A percentile compares a stretch with the other conserved stretches of the same genome.
phyloP scores from a whole-genome alignment of 1,284 basidiomycete species.

The Microbotryomycetes sp. region DNA sequence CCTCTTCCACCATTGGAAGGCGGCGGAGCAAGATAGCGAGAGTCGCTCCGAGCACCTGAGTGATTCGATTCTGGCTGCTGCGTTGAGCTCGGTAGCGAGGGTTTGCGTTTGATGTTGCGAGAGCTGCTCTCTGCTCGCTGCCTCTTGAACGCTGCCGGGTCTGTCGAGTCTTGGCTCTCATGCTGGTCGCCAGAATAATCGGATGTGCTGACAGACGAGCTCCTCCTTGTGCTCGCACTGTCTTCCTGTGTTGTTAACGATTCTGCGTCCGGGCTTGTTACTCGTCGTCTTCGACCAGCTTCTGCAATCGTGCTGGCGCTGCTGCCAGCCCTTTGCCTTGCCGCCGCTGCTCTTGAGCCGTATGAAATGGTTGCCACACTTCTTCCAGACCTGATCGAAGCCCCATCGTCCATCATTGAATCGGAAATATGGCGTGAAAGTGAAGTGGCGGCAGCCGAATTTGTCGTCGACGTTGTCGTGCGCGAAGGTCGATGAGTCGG shows the following conservation, averaged over 20 bases:
- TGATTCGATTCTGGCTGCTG: background rate
- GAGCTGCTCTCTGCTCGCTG: background rate
- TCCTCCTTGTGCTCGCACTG: no score
- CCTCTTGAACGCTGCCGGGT: background rate
- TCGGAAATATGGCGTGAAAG: background rate
- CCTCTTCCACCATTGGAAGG: no score
- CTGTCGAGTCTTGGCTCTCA: background rate
- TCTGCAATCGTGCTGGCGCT: background rate
- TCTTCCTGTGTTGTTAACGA: background rate
- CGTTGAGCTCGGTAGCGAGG: background rate
- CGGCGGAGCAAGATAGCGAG: background rate
- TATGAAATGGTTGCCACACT: background rate
- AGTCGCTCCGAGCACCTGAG: background rate
- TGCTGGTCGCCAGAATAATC: background rate
- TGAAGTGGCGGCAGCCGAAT: background rate
- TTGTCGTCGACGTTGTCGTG: background rate
- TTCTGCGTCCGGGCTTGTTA: no score
- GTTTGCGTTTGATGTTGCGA: background rate
- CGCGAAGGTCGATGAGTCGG: background rate
- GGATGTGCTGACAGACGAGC: no score
- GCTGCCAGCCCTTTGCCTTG: background rate
- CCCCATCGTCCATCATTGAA: background rate
- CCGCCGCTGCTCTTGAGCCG: background rate
- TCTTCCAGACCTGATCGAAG: background rate
- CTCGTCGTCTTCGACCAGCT: background rate